Evolutionary conservation across 441 rosid genomes (phyloP), one percentile per base, ranked within the genome.

Genomic region (Gossypium schwendimanii): DNA sequence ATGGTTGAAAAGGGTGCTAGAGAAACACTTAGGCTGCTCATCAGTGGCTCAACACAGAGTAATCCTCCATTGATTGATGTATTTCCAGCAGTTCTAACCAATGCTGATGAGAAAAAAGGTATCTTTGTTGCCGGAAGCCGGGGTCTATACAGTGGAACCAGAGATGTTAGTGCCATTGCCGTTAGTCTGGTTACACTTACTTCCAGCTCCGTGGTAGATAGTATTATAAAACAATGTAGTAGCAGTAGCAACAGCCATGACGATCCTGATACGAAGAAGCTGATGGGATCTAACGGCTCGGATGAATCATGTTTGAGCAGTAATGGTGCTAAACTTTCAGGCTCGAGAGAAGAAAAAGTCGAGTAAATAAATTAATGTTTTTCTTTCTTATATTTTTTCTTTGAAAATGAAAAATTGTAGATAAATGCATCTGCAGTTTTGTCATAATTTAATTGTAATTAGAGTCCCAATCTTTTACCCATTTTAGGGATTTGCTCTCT

Each of bases 1-100:
- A 36, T 87, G 75, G 78, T 92, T 1, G 98, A 92, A 59, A 89
- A 91, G 79, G 89, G 97, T 21, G 98, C 98, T 0, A 87, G 98
- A 71, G 97, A 94, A 81, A 94, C 97, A 5, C 85, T 94, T 33
- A 80, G 96, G 21, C 75, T 92, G 53, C 97, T 94, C 36, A 79
- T 94, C 63, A 84, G 91, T 52, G 81, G 97, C 76, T 88, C 98
- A 18, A 84, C 79, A 54, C 81, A 81, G 76, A 71, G 77, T 36
- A 84, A 71, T 69, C 74, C 87, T 17, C 87, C 81, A 18, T 75
- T 85, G 65, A 62, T 84, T 23, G 78, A 81, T 60, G 85, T 81
- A 4, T 76, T 85, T 0, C 78, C 92, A 41, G 83, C 85, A 55
- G 86, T 87, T 11, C 62, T 90, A 75, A 79, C 78, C 57, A 75